Conservation (phyloP, 1,284 basidiomycete species). For the Abortiporus biennis region DNA sequence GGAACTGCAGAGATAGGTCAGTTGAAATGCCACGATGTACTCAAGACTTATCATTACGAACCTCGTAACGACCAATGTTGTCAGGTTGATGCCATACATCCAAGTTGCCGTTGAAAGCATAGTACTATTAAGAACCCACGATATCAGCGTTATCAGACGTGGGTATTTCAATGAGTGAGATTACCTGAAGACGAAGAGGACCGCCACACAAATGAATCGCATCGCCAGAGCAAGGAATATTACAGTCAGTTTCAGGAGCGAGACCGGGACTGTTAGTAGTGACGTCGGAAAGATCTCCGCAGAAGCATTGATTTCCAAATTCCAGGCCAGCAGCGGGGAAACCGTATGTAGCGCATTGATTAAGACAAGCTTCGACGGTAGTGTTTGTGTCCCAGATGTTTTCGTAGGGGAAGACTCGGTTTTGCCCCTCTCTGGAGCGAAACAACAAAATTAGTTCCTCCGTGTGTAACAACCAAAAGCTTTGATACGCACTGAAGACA, state of each 20-base stretch:
- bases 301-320: conserved; percentile 60
- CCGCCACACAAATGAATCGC: conserved; percentile 61
- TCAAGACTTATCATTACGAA: conserved; percentile 19
- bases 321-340: conserved; percentile 63
- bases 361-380: conserved; percentile 53
- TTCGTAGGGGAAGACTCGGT: conserved; percentile 53
- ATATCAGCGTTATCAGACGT: not conserved
- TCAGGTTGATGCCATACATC: conserved; percentile 57
- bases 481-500: conserved; percentile 50
- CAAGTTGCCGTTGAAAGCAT: conserved; percentile 54
- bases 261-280: conserved; percentile 31
- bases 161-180: no score
- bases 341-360: conserved; percentile 58
- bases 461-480: not conserved
- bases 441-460: not conserved
- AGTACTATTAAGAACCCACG: conserved; percentile 30
- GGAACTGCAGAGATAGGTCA: conserved; percentile 35
- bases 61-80: conserved; percentile 64
- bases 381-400: conserved; percentile 55
- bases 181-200: conserved; percentile 27
- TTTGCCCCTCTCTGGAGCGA: conserved; percentile 16
- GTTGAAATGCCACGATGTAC: not conserved
- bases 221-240: conserved; percentile 59
- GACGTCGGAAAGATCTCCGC: conserved; percentile 59
- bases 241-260: conserved; percentile 47